A percentile compares a stretch with the other conserved stretches of the same genome.
phyloP scores from a whole-genome alignment of 305 asterid genomes.

The Fraxinus platypoda region DNA sequence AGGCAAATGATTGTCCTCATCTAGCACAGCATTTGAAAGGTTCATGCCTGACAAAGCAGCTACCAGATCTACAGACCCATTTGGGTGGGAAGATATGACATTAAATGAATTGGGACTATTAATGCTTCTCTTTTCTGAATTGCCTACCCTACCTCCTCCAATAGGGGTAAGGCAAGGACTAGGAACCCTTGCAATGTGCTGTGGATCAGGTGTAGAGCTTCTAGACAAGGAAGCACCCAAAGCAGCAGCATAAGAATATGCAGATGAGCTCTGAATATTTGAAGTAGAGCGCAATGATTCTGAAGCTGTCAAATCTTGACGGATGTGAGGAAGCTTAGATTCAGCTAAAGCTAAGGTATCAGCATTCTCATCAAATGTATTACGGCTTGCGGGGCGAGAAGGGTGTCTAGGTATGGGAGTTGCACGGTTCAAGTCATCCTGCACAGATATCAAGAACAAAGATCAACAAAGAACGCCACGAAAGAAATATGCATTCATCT shows the following conservation, averaged over 20 bases:
- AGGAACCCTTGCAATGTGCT: conserved; percentile 77
- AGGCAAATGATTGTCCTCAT: conserved; percentile 49
- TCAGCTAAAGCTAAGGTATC: conserved; percentile 53
- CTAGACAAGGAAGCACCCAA: conserved; percentile 90
- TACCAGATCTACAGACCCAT: conserved; percentile 64
- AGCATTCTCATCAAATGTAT: conserved; percentile 66
- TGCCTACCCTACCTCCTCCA: conserved; percentile 69
- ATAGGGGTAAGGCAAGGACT: conserved; percentile 93
- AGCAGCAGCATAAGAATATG: conserved; percentile 89
- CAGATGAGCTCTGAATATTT: conserved; percentile 49
- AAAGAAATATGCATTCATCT: background rate
- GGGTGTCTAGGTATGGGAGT: conserved; percentile 68
- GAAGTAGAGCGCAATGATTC: conserved; percentile 50
- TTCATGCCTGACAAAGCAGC: conserved; percentile 85
- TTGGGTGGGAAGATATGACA: conserved; percentile 50
- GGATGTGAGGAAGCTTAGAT: conserved; percentile 70
- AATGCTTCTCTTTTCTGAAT: conserved; percentile 62
- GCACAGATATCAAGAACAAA: conserved; percentile 26
- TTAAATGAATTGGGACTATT: conserved; percentile 61
- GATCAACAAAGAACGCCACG: background rate
- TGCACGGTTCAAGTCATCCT: conserved; percentile 83
- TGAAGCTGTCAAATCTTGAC: conserved; percentile 47
- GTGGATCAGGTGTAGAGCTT: conserved; percentile 96
- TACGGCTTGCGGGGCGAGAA: conserved; percentile 87
- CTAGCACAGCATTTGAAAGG: conserved; percentile 64